Evolutionary conservation across 305 asterid species (phyloP), one percentile per base, ranked within the genome.

Genomic region (Salvia sclarea): DNA sequence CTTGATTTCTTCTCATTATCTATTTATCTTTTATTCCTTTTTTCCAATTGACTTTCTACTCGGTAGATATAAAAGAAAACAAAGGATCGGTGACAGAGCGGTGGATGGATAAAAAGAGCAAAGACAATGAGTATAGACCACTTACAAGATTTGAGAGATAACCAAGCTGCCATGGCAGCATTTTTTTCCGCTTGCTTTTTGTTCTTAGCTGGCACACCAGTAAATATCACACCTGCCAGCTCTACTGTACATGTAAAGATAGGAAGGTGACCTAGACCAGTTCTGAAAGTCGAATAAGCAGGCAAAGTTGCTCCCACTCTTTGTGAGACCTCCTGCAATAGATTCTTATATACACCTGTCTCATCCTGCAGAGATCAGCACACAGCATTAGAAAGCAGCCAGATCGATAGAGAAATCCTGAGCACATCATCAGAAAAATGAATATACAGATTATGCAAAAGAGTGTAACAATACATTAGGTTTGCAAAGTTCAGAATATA

Each of bases 111-210:
- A 0, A 25, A 14, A 48, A 60, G n/a, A n/a, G n/a, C n/a, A 40
- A 37, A 21, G 38, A 57, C 8, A 20, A 10, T 8, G 14, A 65
- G 66, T 64, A 69, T 55, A 47, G 63, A 49, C 72, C 25, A 71
- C 90, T 76, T 78, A 88, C 92, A 68, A 72, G 86, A 78, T 79
- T 86, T 88, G 62, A 88, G 87, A 59, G 95, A 85, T 75, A 83
- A 78, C 97, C 97, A 91, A 76, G 96, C 96, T 55, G 89, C 81
- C 96, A 86, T 86, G 82, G 97, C 97, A 3, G 97, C 95, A 76
- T 88, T 86, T 70, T 91, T 91, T 80, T 91, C 92, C 64, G 97
- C 96, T 80, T 91, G 97, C 75, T 91, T 91, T 85, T 91, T 88
- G 83, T 84, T 91, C 81, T 87, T 91, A 61, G 91, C 95, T 47